Base-by-base conservation (phyloP, 192 early-diverging fungal species). In the Coemansia sp. region DNA sequence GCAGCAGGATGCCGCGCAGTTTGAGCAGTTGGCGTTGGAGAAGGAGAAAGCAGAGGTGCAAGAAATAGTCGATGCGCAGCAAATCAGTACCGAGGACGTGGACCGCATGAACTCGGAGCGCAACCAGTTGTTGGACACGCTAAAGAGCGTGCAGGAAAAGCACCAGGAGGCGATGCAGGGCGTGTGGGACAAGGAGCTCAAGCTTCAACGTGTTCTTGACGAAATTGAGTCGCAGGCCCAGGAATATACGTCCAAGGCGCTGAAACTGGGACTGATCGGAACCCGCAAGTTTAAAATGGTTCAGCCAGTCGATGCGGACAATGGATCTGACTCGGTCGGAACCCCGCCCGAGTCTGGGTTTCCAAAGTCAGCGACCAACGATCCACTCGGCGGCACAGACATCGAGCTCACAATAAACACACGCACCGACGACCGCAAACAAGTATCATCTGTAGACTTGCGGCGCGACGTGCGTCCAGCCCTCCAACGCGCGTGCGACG, bases 91-190 rank as follows among this genome's bases (percentile, higher is more conserved):
- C 37, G 86, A 87, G 26, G 91, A 93, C 74, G 86, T 91, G 23
- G 91, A 93, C 59, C 82, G 90, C 19, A 93, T 93, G 90, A 88
- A 83, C 51, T 82, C 85, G 25, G 91, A 93, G 72, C 78, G 86
- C 34, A 89, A 90, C 53, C 85, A 87, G 72, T 78, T 93, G 7
- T 52, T 73, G 17, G 76, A 83, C 44, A 77, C 74, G 5, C 75
- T 90, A 37, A 72, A 85, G 51, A 62, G 48, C 4, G 58, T 85
- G 12, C 80, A 85, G 37, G 67, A 49, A 8, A 86, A 89, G 64
- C 62, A 77, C 22, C 83, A 89, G 50, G 87, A 89, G 51, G 69
- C 75, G 3, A 71, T 73, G 66, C 83, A 88, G 54, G 65, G 26
- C 7, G 69, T 86, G 38, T 90, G 87, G 87, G 84, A 89, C 49